Evolutionary conservation across 2,329 filamentous ascomycete species (phyloP).

Genomic region (Paraphoma chrysanthemicola): DNA sequence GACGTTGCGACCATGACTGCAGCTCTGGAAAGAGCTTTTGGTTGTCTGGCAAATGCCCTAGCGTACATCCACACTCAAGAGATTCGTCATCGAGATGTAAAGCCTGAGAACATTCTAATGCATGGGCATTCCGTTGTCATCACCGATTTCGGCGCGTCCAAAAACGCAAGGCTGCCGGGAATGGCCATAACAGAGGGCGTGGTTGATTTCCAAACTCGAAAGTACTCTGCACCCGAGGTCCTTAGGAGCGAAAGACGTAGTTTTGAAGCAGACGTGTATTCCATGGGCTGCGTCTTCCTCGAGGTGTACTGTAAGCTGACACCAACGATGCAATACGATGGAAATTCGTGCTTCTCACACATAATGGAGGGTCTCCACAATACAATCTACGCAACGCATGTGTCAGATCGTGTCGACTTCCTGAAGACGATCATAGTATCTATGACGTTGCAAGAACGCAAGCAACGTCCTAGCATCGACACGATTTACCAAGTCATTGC

Average conservation of each 20-base stretch:
- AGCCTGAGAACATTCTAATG: slow-evolving; percentile 26
- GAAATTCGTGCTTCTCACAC: not conserved
- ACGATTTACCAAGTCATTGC: not conserved
- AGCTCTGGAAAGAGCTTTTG: slow-evolving; percentile 12
- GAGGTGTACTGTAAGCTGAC: too few species aligned
- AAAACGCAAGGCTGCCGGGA: not conserved
- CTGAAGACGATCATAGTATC: not conserved
- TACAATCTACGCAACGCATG: not conserved
- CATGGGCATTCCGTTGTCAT: slow-evolving; percentile 16
- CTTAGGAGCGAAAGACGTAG: slow-evolving; percentile 8
- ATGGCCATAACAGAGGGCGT: not conserved
- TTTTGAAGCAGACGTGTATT: slow-evolving; percentile 25
- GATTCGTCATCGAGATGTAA: slow-evolving; percentile 28
- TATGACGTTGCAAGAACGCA: not conserved
- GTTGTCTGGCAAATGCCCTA: slow-evolving; percentile 21
- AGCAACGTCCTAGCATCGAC: not conserved
- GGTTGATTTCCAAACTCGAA: slow-evolving; percentile 1
- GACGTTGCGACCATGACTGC: not conserved
- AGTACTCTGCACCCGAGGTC: slow-evolving; percentile 21
- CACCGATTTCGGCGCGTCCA: slow-evolving; percentile 27
- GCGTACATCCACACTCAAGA: slow-evolving; percentile 15
- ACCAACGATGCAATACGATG: too few species aligned
- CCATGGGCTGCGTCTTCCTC: slow-evolving; percentile 27
- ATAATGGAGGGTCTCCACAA: not conserved
- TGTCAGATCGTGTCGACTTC: not conserved